These are phyloP conservation scores for Debaryomyces subglobosus DNA, from an alignment of 1,139 yeast genomes.

Conservation along the genomic window DNA sequence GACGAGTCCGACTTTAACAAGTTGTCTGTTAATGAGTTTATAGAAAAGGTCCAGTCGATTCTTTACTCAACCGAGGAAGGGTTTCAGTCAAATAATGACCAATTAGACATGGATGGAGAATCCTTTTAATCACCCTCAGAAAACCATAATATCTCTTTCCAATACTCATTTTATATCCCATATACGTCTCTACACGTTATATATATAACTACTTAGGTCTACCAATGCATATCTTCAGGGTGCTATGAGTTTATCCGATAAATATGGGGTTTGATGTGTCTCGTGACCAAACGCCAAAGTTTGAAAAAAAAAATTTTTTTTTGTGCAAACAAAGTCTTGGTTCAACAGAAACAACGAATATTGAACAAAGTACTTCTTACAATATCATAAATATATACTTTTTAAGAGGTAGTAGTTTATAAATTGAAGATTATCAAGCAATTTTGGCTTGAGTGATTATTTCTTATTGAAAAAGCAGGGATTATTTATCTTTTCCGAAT, in stretches of 20 bases:
- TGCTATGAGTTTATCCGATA: neutral
- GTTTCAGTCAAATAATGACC: conserved; percentile 49
- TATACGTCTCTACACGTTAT: conserved; percentile 1
- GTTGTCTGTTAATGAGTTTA: conserved; percentile 41
- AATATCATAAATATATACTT: neutral
- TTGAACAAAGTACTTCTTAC: neutral
- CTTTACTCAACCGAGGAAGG: conserved; percentile 85
- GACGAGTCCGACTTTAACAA: conserved; percentile 32
- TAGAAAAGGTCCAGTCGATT: conserved; percentile 70
- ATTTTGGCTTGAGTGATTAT: neutral
- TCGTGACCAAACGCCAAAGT: conserved; percentile 5
- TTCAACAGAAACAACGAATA: neutral
- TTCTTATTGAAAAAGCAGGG: neutral
- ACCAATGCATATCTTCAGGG: conserved; percentile 1
- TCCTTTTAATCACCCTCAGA: conserved; percentile 9
- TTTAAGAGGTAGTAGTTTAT: neutral
- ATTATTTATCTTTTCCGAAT: neutral
- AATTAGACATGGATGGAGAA: conserved; percentile 16
- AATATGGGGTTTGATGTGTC: conserved; percentile 7
- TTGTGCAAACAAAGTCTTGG: conserved; percentile 3
- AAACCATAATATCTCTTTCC: neutral
- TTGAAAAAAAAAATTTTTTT: conserved; percentile 7
- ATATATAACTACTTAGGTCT: neutral
- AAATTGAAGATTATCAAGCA: neutral
- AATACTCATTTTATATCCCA: neutral